phyloP scores from a whole-genome alignment of 441 rosid species.

The Arabidopsis hybrid region DNA sequence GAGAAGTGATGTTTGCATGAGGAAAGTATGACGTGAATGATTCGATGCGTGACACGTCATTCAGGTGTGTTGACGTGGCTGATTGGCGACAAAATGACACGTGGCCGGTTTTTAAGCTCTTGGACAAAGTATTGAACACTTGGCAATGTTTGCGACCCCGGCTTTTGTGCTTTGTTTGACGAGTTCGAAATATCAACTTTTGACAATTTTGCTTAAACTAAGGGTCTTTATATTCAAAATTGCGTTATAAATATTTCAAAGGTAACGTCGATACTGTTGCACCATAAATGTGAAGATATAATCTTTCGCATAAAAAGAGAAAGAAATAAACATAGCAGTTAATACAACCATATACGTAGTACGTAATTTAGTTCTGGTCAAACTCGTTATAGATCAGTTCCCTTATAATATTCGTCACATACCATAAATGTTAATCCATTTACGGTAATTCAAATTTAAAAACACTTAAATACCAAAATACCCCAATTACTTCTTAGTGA shows the following conservation, averaged over 20 bases:
- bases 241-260: background rate
- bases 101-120: background rate
- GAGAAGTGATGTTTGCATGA: conserved; percentile 19
- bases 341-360: conserved; percentile 22
- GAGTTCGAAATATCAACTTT: conserved; percentile 18
- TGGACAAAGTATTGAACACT: conserved; percentile 33
- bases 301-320: conserved; percentile 1
- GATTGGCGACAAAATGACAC: conserved; percentile 3
- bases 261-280: background rate
- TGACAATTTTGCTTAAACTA: background rate
- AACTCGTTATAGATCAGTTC: background rate
- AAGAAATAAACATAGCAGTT: background rate
- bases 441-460: background rate
- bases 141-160: conserved; percentile 30
- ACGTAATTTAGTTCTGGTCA: conserved; percentile 5
- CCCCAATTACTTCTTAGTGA: conserved; percentile 14
- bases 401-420: conserved; percentile 20
- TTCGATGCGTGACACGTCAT: conserved; percentile 3
- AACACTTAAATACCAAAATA: background rate
- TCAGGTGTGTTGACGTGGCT: background rate
- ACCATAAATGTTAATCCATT: conserved; percentile 9
- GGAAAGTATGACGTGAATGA: background rate
- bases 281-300: background rate
- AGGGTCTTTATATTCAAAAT: background rate
- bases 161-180: conserved; percentile 19